Conservation (phyloP, 441 rosid genomes). For the Monsonia emarginata region DNA sequence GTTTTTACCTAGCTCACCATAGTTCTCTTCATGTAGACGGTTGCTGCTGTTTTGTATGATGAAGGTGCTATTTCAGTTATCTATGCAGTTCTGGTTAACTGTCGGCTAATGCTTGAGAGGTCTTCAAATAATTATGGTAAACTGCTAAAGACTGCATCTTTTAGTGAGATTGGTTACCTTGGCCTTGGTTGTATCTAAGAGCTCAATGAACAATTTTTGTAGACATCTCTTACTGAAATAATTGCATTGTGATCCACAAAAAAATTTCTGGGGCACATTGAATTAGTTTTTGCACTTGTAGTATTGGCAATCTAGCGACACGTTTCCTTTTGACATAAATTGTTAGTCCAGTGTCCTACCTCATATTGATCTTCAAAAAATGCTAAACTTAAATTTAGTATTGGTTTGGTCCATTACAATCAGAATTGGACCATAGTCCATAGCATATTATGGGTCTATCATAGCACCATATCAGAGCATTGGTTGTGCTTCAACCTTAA, state of each 20-base stretch:
- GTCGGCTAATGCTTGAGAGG: conserved; percentile 94
- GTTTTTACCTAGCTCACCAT: conserved; percentile 12
- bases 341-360: not conserved
- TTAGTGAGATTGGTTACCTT: conserved; percentile 9
- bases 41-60: conserved; percentile 72
- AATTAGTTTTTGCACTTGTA: not conserved
- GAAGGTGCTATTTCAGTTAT: conserved; percentile 81
- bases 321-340: not conserved
- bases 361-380: not conserved
- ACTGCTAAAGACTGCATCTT: conserved; percentile 15
- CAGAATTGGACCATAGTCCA: not conserved
- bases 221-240: not conserved
- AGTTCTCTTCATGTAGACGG: conserved; percentile 43
- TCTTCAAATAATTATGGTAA: conserved; percentile 84
- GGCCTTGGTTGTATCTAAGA: conserved; percentile 2
- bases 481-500: not conserved
- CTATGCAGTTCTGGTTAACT: conserved; percentile 70
- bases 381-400: not conserved
- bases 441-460: not conserved
- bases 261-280: not conserved
- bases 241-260: not conserved
- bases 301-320: not conserved
- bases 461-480: not conserved
- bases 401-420: not conserved
- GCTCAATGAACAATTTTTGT: not conserved